Base-by-base conservation (phyloP, 345 rosid genomes). In the Lepidium africanum region DNA sequence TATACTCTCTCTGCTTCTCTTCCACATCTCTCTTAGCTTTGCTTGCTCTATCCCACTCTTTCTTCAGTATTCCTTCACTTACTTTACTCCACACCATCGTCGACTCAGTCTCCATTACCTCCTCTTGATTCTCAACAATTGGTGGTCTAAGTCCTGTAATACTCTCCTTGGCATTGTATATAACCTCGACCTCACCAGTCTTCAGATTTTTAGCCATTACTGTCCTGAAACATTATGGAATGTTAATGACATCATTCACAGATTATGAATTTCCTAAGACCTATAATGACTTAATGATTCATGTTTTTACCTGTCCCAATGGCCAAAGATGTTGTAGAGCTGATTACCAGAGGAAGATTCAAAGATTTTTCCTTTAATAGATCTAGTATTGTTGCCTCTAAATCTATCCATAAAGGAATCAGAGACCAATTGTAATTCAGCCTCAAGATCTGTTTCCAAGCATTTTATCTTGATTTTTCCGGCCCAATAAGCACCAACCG, bases 11-110 rank as follows among this genome's bases (percentile, higher is more conserved):
- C 36, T 90, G 96, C 56, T 74, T 79, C 42, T 81, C 86, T 76
- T 92, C 98, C 3, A 90, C 67, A 1, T 30, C 67, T 12, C 63
- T 83, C 88, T 93, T 90, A 4, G 85, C 88, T 70, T 84, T 82
- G 12, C 75, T 78, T 16, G 96, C 96, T 76, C 75, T 84, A 40
- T 77, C 84, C 97, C 97, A 93, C 1, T 90, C 89, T 41, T 79
- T 72, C 45, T 52, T 78, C 46, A 90, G 42, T 37, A 93, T 83
- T 23, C 67, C 83, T 71, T 69, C 75, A 82, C 83, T 88, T 42
- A 87, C 82, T 60, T 76, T 80, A 23, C 87, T 66, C 98, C 98
- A 93, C 14, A 93, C 86, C 8, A 61, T 61, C 0, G 81, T 72
- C 1, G 98, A 87, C 75, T 93, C 96, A 19, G 56, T 84, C 59